These are phyloP conservation scores for Coprinopsis sp. DNA, from an alignment of 768 basidiomycete genomes.

Conservation along the genomic window DNA sequence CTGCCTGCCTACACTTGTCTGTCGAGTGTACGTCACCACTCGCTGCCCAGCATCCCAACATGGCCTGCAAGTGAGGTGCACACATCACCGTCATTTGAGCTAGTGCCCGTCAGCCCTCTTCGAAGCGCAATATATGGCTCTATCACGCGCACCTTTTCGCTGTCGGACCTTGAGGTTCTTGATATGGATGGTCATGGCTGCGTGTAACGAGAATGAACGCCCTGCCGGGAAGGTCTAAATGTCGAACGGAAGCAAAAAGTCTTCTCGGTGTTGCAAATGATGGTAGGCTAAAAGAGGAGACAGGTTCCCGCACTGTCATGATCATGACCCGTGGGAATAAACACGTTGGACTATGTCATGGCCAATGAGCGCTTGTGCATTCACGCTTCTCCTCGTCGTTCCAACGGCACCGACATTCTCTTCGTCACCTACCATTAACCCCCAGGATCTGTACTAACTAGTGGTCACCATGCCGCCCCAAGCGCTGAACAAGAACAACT, in stretches of 20 bases:
- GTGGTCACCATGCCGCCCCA: conserved; percentile 24
- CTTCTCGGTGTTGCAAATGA: background rate
- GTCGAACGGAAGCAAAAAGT: too few relatives aligned
- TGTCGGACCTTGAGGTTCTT: conserved; percentile 78
- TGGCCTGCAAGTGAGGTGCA: conserved; percentile 61
- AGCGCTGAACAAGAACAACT: conserved; percentile 84
- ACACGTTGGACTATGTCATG: too few relatives aligned
- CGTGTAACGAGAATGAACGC: conserved; percentile 5
- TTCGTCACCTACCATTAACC: too few relatives aligned
- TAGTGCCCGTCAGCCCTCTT: conserved; percentile 16
- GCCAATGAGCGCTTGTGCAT: too few relatives aligned
- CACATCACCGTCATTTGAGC: conserved; percentile 52
- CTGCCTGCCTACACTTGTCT: conserved; percentile 50
- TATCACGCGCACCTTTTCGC: conserved; percentile 50
- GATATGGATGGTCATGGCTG: conserved; percentile 59
- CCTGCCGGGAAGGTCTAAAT: background rate
- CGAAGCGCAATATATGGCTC: conserved; percentile 2
- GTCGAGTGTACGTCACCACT: conserved; percentile 55
- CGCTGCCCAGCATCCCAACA: conserved; percentile 88
- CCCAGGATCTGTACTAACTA: background rate
- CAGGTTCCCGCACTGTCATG: too few relatives aligned
- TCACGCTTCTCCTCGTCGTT: too few relatives aligned
- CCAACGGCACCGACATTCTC: too few relatives aligned
- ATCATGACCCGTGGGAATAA: too few relatives aligned
- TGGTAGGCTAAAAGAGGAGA: too few relatives aligned